Conservation (phyloP, 768 basidiomycete genomes). For the Holtermanniella nyarrowii region DNA sequence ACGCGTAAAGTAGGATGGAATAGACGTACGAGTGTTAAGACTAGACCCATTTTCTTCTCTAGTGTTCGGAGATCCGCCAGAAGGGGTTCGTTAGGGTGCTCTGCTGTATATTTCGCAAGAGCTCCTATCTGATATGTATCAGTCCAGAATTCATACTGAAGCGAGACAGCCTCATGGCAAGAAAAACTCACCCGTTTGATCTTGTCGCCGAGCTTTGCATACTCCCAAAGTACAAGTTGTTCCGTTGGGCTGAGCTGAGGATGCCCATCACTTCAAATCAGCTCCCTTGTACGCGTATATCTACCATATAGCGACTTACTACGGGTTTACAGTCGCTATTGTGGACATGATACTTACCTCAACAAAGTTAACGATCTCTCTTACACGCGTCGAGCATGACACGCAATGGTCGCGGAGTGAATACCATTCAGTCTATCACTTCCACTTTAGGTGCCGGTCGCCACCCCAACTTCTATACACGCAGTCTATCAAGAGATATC, state of each 20-base stretch:
- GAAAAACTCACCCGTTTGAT: conserved; percentile 56
- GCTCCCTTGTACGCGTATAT: too few species aligned
- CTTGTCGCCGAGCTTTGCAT: conserved; percentile 73
- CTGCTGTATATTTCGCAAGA: conserved; percentile 56
- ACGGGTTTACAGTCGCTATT: background rate
- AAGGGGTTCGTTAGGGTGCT: conserved; percentile 67
- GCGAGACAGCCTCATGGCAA: conserved; percentile 42
- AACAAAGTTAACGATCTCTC: too few species aligned
- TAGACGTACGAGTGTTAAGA: conserved; percentile 68
- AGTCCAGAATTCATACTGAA: conserved; percentile 1
- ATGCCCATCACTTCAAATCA: conserved; percentile 50
- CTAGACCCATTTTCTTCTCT: conserved; percentile 90
- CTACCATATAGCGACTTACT: background rate
- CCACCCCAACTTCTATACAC: too few species aligned
- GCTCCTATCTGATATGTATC: conserved; percentile 21
- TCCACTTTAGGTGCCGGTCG: too few species aligned
- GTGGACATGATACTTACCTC: background rate
- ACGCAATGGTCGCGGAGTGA: too few species aligned
- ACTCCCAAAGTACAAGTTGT: conserved; percentile 81
- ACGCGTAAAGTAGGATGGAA: background rate
- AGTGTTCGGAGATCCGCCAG: conserved; percentile 64
- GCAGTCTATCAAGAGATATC: too few species aligned
- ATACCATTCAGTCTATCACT: too few species aligned
- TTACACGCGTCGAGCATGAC: too few species aligned
- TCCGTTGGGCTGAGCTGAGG: conserved; percentile 58